Percentiles rank a stretch among this genome's conserved stretches.
phyloP scores from a whole-genome alignment of 768 basidiomycete genomes.

The Naganishia vaughanmartiniae region DNA sequence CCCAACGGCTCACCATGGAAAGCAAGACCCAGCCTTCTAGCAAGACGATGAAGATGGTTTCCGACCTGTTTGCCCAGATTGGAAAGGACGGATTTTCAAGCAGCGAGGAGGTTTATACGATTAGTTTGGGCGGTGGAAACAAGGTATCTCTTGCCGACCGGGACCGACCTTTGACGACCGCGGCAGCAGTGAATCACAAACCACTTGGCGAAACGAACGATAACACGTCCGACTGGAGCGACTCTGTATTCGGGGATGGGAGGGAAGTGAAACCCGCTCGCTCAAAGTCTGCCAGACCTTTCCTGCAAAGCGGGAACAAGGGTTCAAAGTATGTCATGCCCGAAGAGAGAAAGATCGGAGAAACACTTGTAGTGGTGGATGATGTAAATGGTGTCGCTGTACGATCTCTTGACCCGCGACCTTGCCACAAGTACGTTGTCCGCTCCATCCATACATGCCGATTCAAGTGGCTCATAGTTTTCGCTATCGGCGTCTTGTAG shows the following conservation, averaged over 20 bases:
- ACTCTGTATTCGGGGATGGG: neutral
- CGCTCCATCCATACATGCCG: neutral
- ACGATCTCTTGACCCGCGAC: neutral
- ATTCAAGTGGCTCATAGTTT: neutral
- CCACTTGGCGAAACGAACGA: neutral
- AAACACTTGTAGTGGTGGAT: neutral
- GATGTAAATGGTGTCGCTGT: neutral
- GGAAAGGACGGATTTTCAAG: neutral
- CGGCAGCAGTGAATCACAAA: neutral
- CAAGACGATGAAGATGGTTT: neutral
- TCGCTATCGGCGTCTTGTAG: neutral
- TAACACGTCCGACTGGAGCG: neutral
- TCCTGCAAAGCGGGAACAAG: neutral
- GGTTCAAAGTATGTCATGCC: neutral
- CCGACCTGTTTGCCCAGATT: neutral
- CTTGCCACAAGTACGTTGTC: conserved; percentile 3
- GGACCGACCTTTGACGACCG: no score
- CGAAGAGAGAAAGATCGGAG: neutral
- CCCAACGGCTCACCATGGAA: neutral
- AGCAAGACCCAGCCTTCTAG: neutral
- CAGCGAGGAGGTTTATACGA: neutral
- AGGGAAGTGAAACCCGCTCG: neutral
- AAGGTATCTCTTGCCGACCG: neutral
- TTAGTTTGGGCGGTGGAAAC: neutral
- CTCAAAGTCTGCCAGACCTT: neutral